Base-by-base conservation (phyloP, 106 monocot genomes). In the Dendrobium chrysotoxum region DNA sequence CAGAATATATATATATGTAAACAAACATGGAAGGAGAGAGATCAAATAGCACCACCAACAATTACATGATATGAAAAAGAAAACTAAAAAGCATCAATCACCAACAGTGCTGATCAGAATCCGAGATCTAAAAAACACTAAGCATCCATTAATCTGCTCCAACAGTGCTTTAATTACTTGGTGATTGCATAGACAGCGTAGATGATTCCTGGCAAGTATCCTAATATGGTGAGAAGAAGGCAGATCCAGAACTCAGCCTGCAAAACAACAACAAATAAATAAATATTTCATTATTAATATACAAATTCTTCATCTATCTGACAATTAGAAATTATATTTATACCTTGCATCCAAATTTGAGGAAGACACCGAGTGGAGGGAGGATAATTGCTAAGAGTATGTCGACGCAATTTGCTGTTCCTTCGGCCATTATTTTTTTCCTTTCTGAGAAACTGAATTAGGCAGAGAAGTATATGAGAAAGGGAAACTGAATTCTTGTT, bases 321-420 rank as follows among this genome's bases (percentile, higher is more conserved):
- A 57, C 13, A 18, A 18, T 20, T 57, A 18, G 2, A 46, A 76
- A 13, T 23, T 20, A 46, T 4, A 76, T 1, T 44, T 21, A 26
- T 28, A 81, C 81, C 81, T 81, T 81, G 76, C 81, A 81, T 0
- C 76, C 75, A 46, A 81, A 81, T 40, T 76, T 81, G 75, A 81
- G 76, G 61, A 81, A 81, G 31, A 81, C 76, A 9, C 81, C 81
- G 1, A 81, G 61, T 12, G 81, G 81, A 76, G 81, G 81, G 26
- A 81, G 75, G 61, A 81, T 76, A 40, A 81, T 76, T 7, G 81
- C 81, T 44, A 81, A 9, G 21, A 81, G 9, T 12, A 81, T 75
- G 28, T 81, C 81, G 21, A 81, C 26, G 21, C 81, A 81, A 41
- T 75, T 81, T 28, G 76, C 81, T 10, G 81, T 70, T 70, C 70